Base-by-base conservation (phyloP, 2,329 filamentous ascomycete species). In the Paecilomyces fulvus region DNA sequence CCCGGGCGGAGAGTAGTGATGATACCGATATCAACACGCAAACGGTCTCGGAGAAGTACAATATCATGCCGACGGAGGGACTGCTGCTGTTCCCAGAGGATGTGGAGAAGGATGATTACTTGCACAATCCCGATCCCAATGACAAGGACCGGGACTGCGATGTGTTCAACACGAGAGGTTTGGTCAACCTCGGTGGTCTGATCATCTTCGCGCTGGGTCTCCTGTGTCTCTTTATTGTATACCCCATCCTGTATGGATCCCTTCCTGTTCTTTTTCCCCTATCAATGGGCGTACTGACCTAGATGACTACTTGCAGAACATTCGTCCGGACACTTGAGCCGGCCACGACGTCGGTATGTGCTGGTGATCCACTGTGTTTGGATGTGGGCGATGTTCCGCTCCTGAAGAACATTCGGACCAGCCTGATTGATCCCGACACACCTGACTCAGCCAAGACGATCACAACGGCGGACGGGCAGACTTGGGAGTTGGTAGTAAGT, bases 21-120 rank as follows among this genome's bases (percentile, higher is more conserved):
- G 83, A 87, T 25, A 81, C 85, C 20, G 77, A 79, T 64, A 73
- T 88, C 54, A 89, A 87, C 64, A 89, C 85, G 0, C 85, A 89
- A 72, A 88, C 86, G 1, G 86, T 89, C 2, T 83, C 84, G 14
- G 84, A 88, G 65, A 89, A 89, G 70, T 89, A 86, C 70, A 88
- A 87, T 65, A 88, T 89, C 54, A 77, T 83, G 67, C 85, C 86
- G 0, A 85, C 83, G 2, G 82, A 84, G 12, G 84, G 84, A 5
- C 71, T 89, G 54, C 68, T 89, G 46, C 72, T 89, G 20, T 89
- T 85, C 63, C 86, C 86, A 0, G 84, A 88, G 67, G 86, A 89
- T 65, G 82, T 88, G 21, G 86, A 89, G 68, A 87, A 87, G 64
- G 86, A 89, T 66, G 86, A 89, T 65, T 86, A 82, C 60, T 65